These are phyloP conservation scores for Penicillium olsonii DNA, from an alignment of 2,329 filamentous ascomycete species.

Conservation along the genomic window DNA sequence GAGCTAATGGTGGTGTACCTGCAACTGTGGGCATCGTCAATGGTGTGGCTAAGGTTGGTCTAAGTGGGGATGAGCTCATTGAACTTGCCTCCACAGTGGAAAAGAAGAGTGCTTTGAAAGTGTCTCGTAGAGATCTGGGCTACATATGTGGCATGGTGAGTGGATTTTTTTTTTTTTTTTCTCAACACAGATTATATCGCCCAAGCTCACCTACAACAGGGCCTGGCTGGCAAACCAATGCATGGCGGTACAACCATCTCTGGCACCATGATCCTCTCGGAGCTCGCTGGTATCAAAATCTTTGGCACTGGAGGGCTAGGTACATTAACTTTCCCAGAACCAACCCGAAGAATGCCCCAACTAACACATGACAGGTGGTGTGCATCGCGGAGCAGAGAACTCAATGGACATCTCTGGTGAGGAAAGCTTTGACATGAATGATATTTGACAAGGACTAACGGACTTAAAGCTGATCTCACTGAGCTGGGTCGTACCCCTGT, in stretches of 20 bases:
- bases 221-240: constrained; percentile 65
- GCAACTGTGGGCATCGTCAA: constrained; percentile 88
- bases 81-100: constrained; percentile 67
- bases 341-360: neutral
- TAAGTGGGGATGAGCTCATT: constrained; percentile 70
- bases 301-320: constrained; percentile 92
- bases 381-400: constrained; percentile 83
- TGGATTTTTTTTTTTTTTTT: neutral
- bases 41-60: constrained; percentile 78
- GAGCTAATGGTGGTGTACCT: constrained; percentile 77
- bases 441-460: constrained; percentile 5
- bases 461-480: constrained; percentile 72
- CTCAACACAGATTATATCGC: neutral
- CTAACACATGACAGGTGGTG: constrained; percentile 60
- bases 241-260: constrained; percentile 93
- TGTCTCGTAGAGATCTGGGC: constrained; percentile 83
- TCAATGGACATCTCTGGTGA: constrained; percentile 81
- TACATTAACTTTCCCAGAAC: constrained; percentile 18
- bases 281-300: constrained; percentile 82
- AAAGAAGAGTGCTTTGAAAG: constrained; percentile 71
- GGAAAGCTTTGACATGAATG: neutral
- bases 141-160: constrained; percentile 76
- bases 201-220: constrained; percentile 44
- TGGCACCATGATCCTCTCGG: constrained; percentile 86
- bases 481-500: constrained; percentile 89